Percentiles rank a stretch among this genome's conserved stretches.
Evolutionary conservation across 2,329 filamentous ascomycete species (phyloP).

Genomic region (Clonostachys rosea): DNA sequence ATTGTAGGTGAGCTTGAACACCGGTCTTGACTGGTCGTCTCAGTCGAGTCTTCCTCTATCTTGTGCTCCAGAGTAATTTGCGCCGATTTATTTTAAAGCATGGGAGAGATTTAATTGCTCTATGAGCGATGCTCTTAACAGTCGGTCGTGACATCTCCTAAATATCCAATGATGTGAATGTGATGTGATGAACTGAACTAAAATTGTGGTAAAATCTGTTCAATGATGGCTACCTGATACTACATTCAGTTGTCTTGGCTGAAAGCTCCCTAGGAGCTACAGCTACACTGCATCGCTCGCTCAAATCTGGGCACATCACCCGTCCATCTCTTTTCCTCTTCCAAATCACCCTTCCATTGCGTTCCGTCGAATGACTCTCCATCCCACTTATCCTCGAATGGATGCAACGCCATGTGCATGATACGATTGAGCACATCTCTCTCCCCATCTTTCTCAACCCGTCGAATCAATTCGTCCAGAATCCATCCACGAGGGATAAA

Average conservation of each 20-base stretch:
- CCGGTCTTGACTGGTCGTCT: slow-evolving; percentile 28
- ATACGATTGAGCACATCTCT: slow-evolving; percentile 71
- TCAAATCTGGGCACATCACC: slow-evolving; percentile 76
- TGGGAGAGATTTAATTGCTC: slow-evolving; percentile 53
- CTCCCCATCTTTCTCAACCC: slow-evolving; percentile 81
- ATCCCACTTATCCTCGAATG: slow-evolving; percentile 77
- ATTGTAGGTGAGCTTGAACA: slow-evolving; percentile 66
- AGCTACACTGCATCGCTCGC: slow-evolving; percentile 89
- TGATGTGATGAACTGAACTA: too few species aligned
- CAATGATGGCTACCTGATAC: not conserved
- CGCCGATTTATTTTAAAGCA: slow-evolving; percentile 65
- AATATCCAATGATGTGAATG: not conserved
- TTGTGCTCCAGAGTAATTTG: slow-evolving; percentile 60
- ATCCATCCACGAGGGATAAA: slow-evolving; percentile 91
- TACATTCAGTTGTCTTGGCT: not conserved
- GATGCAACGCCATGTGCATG: slow-evolving; percentile 78
- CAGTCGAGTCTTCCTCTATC: slow-evolving; percentile 68
- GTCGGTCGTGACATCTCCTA: slow-evolving; percentile 61
- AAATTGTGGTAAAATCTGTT: not conserved
- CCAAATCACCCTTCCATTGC: slow-evolving; percentile 52
- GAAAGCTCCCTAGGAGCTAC: slow-evolving; percentile 63
- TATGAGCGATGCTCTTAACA: slow-evolving; percentile 66
- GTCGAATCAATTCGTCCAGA: slow-evolving; percentile 84
- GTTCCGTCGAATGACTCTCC: slow-evolving; percentile 40
- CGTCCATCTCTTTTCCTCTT: slow-evolving; percentile 78